Evolutionary conservation across 352 stramenopile genomes (phyloP), one percentile per base, ranked within the genome.

Genomic region (Pseudoperonospora humuli): DNA sequence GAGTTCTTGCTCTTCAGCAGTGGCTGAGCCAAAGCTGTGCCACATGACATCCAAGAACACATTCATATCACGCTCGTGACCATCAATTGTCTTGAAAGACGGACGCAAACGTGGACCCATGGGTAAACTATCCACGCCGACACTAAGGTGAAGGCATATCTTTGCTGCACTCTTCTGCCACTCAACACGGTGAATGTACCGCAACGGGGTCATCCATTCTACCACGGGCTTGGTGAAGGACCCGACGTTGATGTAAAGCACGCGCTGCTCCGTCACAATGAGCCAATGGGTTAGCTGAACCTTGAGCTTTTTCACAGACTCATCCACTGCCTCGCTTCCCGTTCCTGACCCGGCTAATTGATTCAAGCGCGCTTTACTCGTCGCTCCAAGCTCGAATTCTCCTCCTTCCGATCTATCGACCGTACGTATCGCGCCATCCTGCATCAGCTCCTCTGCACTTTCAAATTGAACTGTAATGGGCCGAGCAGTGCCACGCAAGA

Each of bases 21-120:
- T 90, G 4, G 72, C 61, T 4, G 75, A 81, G 11, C 72, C 73
- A 56, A 94, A 94, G 44, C 75, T 91, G 39, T 88, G 77, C 74
- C 77, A 86, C 83, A 94, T 94, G 37, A 90, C 78, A 46, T 88
- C 68, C 53, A 84, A 58, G 45, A 94, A 94, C 39, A 91, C 73
- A 23, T 81, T 82, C 83, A 94, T 92, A 19, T 93, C 76, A 7
- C 76, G 71, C 48, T 87, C 78, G 39, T 91, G 75, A n/a, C 62
- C 57, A 9, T 87, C 76, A 9, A 91, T 51, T 2, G 75, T 62
- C 49, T 88, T 81, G 3, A 86, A 44, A 18, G 77, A 84, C 13
- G 83, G 83, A 3, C 69, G 67, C 32, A 77, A 41, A 14, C 79
- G 75, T 3, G 83, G 83, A 13, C 83, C 83, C 25, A 82, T 90